Conservation (phyloP, 257 asterid genomes). For the Nicotiana attenuata region DNA sequence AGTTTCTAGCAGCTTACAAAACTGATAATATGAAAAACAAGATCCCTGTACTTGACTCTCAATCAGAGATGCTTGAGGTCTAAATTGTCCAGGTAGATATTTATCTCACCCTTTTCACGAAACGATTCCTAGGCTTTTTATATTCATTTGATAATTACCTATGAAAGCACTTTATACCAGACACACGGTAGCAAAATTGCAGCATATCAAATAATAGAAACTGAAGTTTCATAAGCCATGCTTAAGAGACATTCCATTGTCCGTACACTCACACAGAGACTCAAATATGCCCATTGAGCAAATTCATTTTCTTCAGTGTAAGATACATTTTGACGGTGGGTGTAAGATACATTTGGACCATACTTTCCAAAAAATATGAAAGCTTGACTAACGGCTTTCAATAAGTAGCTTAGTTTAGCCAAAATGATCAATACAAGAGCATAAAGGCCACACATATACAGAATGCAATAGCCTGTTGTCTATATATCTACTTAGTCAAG, state of each 20-base stretch:
- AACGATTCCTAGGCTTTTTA: not conserved
- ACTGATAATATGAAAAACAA: not conserved
- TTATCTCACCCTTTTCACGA: not conserved
- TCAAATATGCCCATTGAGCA: not conserved
- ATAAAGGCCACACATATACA: not conserved
- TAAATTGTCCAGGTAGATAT: not conserved
- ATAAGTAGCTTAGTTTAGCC: not conserved
- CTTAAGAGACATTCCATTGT: not conserved
- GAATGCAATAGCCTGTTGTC: not conserved
- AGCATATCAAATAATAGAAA: not conserved
- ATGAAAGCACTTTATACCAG: not conserved
- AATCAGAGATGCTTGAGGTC: not conserved
- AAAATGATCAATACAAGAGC: not conserved
- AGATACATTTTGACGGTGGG: not conserved
- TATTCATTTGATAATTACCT: not conserved
- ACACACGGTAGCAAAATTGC: not conserved
- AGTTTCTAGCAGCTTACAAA: not conserved
- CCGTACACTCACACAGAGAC: not conserved
- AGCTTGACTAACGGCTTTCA: not conserved
- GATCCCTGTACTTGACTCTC: not conserved
- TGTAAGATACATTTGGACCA: not conserved
- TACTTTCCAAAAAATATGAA: not conserved
- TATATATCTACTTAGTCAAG: not conserved
- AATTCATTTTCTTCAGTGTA: not conserved
- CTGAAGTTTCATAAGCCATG: not conserved